Base-by-base conservation (phyloP, 768 basidiomycete genomes). In the Phanerochaete sordida region DNA sequence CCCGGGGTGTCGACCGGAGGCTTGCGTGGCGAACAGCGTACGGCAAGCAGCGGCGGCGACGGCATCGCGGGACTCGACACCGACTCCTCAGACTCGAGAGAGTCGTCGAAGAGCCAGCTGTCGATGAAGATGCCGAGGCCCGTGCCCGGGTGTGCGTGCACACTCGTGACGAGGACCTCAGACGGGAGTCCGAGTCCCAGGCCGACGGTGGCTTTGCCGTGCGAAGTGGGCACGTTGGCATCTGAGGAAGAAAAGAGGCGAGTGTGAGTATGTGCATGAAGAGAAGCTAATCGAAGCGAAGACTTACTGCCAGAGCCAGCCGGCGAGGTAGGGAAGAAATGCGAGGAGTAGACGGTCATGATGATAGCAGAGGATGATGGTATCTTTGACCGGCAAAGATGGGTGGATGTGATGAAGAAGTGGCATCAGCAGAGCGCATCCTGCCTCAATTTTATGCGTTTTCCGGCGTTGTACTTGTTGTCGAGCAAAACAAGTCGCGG, bases 81-180 rank as follows among this genome's bases (percentile, higher is more conserved):
- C 48, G 48, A 35, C 49, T 11, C 12, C 39, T 7, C 12, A 9
- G 57, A 51, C 31, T 46, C 13, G 23, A 15, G 8, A 4, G 6
- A 6, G 15, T 21, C 30, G 39, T 59, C 58, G 30, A 52, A n/a
- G n/a, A 46, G 13, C n/a, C 24, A 23, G 31, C 24, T n/a, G 44
- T 59, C 51, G 50, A 45, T 23, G 51, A 31, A 50, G 35, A 59
- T 37, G 50, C 43, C 50, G 23, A 53, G 58, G 50, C 50, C 51
- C 21, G 47, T 31, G 16, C 35, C 37, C 24, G 33, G 13, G 26
- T 52, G 31, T n/a, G 23, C 19, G 28, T 28, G 44, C 33, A 31
- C 39, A 19, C 39, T n/a, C n/a, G n/a, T 23, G 33, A n/a, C 5
- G 16, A 49, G 23, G 23, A 58, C 46, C 12, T 47, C 56, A 44